Evolutionary conservation across 192 early-diverging fungal species (phyloP).

Genomic region (Gryganskiella cystojenkinii): DNA sequence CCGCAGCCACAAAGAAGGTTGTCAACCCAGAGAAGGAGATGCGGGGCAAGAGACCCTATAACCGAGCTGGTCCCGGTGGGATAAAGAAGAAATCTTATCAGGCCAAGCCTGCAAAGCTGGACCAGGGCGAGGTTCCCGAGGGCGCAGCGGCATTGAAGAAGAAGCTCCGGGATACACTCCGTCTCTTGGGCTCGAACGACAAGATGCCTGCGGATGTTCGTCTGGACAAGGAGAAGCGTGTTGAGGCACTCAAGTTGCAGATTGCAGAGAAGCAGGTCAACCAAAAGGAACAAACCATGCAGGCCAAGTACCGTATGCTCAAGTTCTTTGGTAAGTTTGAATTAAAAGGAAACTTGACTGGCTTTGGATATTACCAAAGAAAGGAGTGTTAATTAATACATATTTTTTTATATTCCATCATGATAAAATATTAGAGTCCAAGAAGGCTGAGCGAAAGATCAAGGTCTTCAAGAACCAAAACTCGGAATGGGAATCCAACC

Average conservation of each 20-base stretch:
- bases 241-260: conserved; percentile 57
- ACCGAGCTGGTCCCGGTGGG: conserved; percentile 9
- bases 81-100: conserved; percentile 42
- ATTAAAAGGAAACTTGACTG: too few species aligned
- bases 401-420: conserved; percentile 1
- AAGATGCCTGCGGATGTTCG: conserved; percentile 53
- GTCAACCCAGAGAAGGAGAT: conserved; percentile 53
- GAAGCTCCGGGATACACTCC: conserved; percentile 55
- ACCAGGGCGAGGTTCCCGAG: conserved; percentile 36
- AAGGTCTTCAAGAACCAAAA: conserved; percentile 43
- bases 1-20: conserved; percentile 35
- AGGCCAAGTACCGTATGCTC: conserved; percentile 58
- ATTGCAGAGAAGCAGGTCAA: conserved; percentile 55
- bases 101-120: conserved; percentile 43
- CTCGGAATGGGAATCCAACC: conserved; percentile 26
- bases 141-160: conserved; percentile 54
- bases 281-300: conserved; percentile 55
- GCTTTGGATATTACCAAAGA: neutral
- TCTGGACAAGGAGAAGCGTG: conserved; percentile 43
- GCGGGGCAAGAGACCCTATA: conserved; percentile 49
- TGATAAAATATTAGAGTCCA: too few species aligned
- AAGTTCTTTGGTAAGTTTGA: conserved; percentile 58
- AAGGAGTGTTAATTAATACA: neutral
- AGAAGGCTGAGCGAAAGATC: conserved; percentile 57
- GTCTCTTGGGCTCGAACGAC: conserved; percentile 39